Evolutionary conservation across 495 filamentous ascomycete genomes (phyloP).

Genomic region (Aspergillus baeticus): DNA sequence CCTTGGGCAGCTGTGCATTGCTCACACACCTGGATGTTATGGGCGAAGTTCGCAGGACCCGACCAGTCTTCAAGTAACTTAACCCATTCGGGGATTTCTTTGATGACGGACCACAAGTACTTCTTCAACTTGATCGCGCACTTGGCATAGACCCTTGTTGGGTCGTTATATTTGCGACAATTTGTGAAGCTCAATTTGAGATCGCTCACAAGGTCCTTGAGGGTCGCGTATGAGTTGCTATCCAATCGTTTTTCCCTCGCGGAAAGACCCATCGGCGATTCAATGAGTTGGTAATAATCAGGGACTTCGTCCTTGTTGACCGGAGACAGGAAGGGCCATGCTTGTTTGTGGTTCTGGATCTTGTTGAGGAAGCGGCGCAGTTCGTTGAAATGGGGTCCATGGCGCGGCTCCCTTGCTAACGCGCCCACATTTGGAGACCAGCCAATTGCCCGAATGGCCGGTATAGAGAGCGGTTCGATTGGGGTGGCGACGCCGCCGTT

Average conservation of each 20-base stretch:
- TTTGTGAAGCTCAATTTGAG: slow-evolving; percentile 91
- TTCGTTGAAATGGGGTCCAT: slow-evolving; percentile 93
- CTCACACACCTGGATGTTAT: too few relatives aligned
- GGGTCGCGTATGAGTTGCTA: slow-evolving; percentile 82
- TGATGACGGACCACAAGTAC: slow-evolving; percentile 91
- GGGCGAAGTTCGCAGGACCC: too few relatives aligned
- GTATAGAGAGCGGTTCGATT: slow-evolving; percentile 78
- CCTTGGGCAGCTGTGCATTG: too few relatives aligned
- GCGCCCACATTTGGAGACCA: slow-evolving; percentile 98
- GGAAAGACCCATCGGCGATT: slow-evolving; percentile 92
- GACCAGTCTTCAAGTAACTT: neutral
- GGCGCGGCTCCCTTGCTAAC: slow-evolving; percentile 87
- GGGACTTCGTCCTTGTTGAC: slow-evolving; percentile 93
- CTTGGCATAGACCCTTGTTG: slow-evolving; percentile 92
- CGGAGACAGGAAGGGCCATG: slow-evolving; percentile 91
- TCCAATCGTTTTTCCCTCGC: slow-evolving; percentile 96
- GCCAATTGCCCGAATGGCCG: slow-evolving; percentile 80
- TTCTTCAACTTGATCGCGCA: slow-evolving; percentile 93
- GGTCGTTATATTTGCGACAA: slow-evolving; percentile 93
- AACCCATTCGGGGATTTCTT: slow-evolving; percentile 90
- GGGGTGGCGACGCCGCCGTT: slow-evolving; percentile 52
- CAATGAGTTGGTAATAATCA: slow-evolving; percentile 97
- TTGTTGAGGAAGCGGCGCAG: slow-evolving; percentile 90
- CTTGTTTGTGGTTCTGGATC: slow-evolving; percentile 84
- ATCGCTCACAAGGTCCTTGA: slow-evolving; percentile 90